Evolutionary conservation across 2,329 filamentous ascomycete species (phyloP), one percentile per base, ranked within the genome.

Genomic region (Fonsecaea pugnacius): DNA sequence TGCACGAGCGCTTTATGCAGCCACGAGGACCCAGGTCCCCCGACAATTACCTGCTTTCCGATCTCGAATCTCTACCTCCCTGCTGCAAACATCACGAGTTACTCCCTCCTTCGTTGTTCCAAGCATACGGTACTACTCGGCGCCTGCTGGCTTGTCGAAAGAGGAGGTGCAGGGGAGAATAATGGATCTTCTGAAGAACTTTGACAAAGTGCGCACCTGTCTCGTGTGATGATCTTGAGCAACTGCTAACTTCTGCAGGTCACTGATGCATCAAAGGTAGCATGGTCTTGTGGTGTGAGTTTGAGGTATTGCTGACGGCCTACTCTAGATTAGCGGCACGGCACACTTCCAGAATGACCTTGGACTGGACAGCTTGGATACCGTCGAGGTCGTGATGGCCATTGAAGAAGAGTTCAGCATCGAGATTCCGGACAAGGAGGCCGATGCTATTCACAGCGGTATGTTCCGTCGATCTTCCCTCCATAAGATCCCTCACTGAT

Each of bases 331-430:
- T 78, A 91, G 88, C 75, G 82, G 87, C 69, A 84, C 83, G 60
- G 89, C 94, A 65, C 93, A 98, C 86, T 99, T 99, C 82, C 86
- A 92, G 77, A 98, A 97, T 79, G 94, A 99, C 82, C 90, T 99
- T 70, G 95, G 93, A 71, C 85, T 99, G 75, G 95, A 99, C 84
- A 96, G 91, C 82, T 87, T 99, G 79, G 95, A 99, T 80, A 97
- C 95, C 69, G 95, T 99, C 70, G 95, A 99, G 85, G 95, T 99
- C 72, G 95, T 99, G 74, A 99, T 99, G 95, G 95, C 95, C 71
- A 98, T 99, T 81, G 95, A 99, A 87, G 95, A 99, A 87, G 87
- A 90, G 76, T 90, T 90, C 81, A 89, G 92, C 89, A 95, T 97
- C 78, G 93, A 97, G 86, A 97, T 97, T 75, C 93, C 93, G 73